Base-by-base conservation (phyloP, 495 filamentous ascomycete species). In the Penicillium fimorum region DNA sequence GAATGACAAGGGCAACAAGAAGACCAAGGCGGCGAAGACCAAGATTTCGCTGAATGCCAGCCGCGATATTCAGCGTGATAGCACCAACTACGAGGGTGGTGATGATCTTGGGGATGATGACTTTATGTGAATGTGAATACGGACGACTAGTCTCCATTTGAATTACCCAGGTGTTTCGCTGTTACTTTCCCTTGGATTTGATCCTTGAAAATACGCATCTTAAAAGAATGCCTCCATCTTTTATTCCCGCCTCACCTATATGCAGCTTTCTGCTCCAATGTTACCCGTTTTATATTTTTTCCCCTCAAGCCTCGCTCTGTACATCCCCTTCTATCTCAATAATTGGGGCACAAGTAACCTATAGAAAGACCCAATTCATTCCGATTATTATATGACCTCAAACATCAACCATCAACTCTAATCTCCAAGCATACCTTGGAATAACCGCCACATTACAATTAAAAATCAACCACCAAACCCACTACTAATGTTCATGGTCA, bases 1-100 rank as follows among this genome's bases (percentile, higher is more conserved):
- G 12, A 85, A 90, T 4, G 92, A 96, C 61, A 97, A 96, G 80
- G 89, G 89, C 24, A 90, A 85, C 58, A 97, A 97, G 87, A 99
- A 97, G 83, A 87, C 77, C 57, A 97, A 97, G 81, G 90, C 90
- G 10, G 88, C 88, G 41, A 96, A 96, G 84, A 93, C 88, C 15
- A 99, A 99, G 85, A 81, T 88, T 40, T 85, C 83, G 17, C 77
- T 99, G 32, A 85, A 86, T 11, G 84, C 91, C 5, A 82, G 75
- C 56, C 76, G 89, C 41, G 87, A 92, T 60, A 72, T 77, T 57
- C 83, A 76, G 52, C 79, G 85, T 22, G 93, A 97, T 72, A 81
- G 80, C 18, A 84, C 78, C 32, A 67, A 81, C 47, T 96, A 97
- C 70, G 89, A 88, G 56, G 86, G 79, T 40, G 89, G 89, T 64